Evolutionary conservation across 345 rosid genomes (phyloP).

Genomic region (Lenwebbia sp.): DNA sequence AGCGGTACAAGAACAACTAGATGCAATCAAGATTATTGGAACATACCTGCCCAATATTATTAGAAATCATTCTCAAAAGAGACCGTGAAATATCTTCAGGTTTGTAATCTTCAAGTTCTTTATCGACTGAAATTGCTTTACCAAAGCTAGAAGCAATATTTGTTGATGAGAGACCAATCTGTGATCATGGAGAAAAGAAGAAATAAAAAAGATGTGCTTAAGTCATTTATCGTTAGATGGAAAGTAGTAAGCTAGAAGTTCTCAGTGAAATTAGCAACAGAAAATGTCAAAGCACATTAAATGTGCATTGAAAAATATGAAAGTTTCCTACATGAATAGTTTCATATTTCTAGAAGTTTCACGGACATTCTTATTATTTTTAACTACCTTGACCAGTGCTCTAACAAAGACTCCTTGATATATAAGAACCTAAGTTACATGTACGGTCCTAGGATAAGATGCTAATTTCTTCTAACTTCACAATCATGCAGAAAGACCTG

Average conservation of each 20-base stretch:
- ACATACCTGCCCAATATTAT: constrained; percentile 76
- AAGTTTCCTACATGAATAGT: background rate
- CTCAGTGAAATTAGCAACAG: background rate
- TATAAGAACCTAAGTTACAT: background rate
- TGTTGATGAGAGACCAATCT: constrained; percentile 75
- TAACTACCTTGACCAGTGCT: background rate
- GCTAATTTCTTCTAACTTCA: background rate
- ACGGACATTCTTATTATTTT: background rate
- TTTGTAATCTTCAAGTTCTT: constrained; percentile 63
- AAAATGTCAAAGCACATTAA: background rate
- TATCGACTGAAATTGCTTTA: constrained; percentile 56
- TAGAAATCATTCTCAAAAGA: constrained; percentile 77
- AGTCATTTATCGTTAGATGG: background rate
- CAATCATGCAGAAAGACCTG: background rate
- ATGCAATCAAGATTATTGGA: background rate
- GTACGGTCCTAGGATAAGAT: background rate
- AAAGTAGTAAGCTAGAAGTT: background rate
- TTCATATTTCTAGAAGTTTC: background rate
- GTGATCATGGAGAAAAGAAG: constrained; percentile 1
- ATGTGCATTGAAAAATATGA: background rate
- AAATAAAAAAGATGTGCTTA: background rate
- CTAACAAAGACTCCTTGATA: background rate
- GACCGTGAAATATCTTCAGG: constrained; percentile 71
- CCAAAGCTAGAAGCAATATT: constrained; percentile 87
- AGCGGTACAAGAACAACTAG: background rate